Evolutionary conservation across 129 eudicot genomes (phyloP).

Genomic region (Dittrichia graveolens): DNA sequence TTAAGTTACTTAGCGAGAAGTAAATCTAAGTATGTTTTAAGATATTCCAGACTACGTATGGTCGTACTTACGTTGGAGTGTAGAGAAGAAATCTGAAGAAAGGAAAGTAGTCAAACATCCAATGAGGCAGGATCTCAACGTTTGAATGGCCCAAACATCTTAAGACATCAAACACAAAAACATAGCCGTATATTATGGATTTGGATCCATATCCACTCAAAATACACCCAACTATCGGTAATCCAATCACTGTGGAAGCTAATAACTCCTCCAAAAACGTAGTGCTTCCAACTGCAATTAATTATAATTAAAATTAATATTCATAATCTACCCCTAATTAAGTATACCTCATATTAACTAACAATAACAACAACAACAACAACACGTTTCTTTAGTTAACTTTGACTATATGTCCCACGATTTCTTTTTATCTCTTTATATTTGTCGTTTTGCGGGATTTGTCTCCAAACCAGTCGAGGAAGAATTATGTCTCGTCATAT

Average conservation of each 20-base stretch:
- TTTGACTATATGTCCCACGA: background rate
- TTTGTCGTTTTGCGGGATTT: slow-evolving; percentile 7
- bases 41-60: too few species aligned
- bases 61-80: slow-evolving; percentile 94
- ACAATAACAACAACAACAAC: too few species aligned
- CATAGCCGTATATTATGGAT: slow-evolving; percentile 52
- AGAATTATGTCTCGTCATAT: slow-evolving; percentile 1
- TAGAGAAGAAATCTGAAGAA: slow-evolving; percentile 55
- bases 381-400: background rate
- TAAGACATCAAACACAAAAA: slow-evolving; percentile 67
- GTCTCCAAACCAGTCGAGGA: background rate
- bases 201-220: slow-evolving; percentile 65
- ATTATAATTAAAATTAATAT: background rate
- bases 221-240: slow-evolving; percentile 56
- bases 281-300: slow-evolving; percentile 65
- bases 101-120: slow-evolving; percentile 55
- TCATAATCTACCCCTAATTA: background rate
- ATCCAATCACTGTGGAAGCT: slow-evolving; percentile 47
- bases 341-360: too few species aligned
- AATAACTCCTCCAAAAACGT: slow-evolving; percentile 65
- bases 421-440: slow-evolving; percentile 4
- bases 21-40: too few species aligned
- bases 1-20: too few species aligned
- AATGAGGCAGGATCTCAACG: slow-evolving; percentile 67
- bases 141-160: slow-evolving; percentile 76